A percentile compares a stretch with the other conserved stretches of the same genome.
These are phyloP conservation scores for Cyclocybe cylindracea DNA, from an alignment of 768 basidiomycete genomes.

Conservation along the genomic window DNA sequence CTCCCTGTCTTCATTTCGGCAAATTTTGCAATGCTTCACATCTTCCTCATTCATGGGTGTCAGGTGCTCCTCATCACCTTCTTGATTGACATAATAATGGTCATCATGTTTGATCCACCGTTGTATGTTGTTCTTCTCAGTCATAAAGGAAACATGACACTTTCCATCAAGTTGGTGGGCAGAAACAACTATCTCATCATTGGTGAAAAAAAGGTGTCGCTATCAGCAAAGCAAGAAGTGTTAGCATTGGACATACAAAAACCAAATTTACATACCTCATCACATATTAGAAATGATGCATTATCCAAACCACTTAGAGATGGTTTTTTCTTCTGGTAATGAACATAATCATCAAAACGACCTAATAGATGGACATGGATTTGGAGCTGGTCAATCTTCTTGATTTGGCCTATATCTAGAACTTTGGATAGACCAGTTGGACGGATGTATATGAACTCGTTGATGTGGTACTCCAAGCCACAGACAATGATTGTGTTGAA, in stretches of 20 bases:
- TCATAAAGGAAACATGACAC: conserved; percentile 47
- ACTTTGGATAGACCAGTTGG: conserved; percentile 25
- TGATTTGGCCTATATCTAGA: conserved; percentile 60
- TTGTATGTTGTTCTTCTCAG: conserved; percentile 33
- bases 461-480: conserved; percentile 51
- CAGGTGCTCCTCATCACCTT: conserved; percentile 19
- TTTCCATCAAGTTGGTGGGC: conserved; percentile 50
- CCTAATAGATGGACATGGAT: conserved; percentile 44
- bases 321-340: conserved; percentile 5
- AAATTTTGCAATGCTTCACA: conserved; percentile 41
- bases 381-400: conserved; percentile 30
- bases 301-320: background rate
- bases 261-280: conserved; percentile 42
- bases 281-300: conserved; percentile 24
- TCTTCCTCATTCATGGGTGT: conserved; percentile 15
- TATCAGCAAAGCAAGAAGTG: conserved; percentile 11
- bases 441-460: conserved; percentile 65
- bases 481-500: conserved; percentile 38
- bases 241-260: background rate
- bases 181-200: conserved; percentile 26
- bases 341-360: conserved; percentile 44
- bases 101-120: conserved; percentile 56
- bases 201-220: conserved; percentile 45
- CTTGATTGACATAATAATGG: conserved; percentile 56
- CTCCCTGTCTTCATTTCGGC: conserved; percentile 33